Conservation (phyloP, 345 rosid species). For the Salix exigua region DNA sequence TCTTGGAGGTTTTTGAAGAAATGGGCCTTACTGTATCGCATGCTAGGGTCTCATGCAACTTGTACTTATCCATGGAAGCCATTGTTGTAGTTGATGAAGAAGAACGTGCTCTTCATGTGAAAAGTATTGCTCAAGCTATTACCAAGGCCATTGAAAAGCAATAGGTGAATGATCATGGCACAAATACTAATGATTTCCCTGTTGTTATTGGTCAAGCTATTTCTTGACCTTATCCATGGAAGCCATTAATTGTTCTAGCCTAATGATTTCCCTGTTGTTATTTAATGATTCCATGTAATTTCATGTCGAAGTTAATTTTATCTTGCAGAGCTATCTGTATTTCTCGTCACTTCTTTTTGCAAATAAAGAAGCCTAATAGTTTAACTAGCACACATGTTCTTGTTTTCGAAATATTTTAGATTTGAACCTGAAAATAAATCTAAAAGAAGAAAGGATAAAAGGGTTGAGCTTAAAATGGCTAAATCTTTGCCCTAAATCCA, state of each 20-base stretch:
- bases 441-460: no score
- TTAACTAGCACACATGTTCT: no score
- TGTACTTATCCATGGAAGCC: constrained; percentile 63
- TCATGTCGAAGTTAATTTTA: not conserved
- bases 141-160: constrained; percentile 41
- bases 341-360: not conserved
- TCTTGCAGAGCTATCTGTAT: not conserved
- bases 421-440: no score
- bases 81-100: constrained; percentile 46
- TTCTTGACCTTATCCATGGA: no score
- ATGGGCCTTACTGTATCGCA: constrained; percentile 55
- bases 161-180: not conserved
- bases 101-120: constrained; percentile 33
- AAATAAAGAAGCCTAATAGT: no score
- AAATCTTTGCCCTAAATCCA: no score
- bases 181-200: not conserved
- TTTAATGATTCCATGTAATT: not conserved
- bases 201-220: not conserved
- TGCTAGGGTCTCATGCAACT: constrained; percentile 52
- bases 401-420: no score
- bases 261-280: not conserved
- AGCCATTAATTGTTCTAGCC: no score
- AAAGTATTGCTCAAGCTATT: constrained; percentile 40
- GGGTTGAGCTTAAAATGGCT: no score
- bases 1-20: constrained; percentile 66